These are phyloP conservation scores for Collybiopsis confluens DNA, from an alignment of 768 basidiomycete genomes.

Conservation along the genomic window DNA sequence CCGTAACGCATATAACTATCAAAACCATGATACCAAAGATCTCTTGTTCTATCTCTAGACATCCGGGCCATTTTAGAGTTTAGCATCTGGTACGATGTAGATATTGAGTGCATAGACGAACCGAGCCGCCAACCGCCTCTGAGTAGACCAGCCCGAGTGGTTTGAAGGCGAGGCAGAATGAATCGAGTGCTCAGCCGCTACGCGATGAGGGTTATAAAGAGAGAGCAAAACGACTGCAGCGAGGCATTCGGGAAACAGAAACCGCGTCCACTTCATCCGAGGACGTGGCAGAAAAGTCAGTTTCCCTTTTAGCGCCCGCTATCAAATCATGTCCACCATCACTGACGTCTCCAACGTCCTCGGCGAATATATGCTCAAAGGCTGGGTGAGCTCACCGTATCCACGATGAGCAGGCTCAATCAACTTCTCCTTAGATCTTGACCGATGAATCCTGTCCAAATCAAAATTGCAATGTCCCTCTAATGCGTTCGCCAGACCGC, in stretches of 20 bases:
- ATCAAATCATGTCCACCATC: constrained; percentile 42
- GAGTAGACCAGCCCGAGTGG: constrained; percentile 46
- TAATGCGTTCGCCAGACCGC: constrained; percentile 67
- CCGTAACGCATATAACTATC: constrained; percentile 84
- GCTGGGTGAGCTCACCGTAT: constrained; percentile 52
- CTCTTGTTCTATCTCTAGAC: constrained; percentile 61
- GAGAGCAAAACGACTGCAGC: constrained; percentile 33
- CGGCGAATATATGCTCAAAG: constrained; percentile 71
- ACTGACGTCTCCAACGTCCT: constrained; percentile 57
- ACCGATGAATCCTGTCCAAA: constrained; percentile 63
- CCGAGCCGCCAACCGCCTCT: constrained; percentile 56
- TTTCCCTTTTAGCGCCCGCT: constrained; percentile 23
- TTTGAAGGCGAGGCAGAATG: constrained; percentile 25
- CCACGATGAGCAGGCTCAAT: background rate
- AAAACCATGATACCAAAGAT: constrained; percentile 90
- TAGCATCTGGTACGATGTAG: too few species aligned
- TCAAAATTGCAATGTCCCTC: constrained; percentile 55
- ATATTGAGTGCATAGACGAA: too few species aligned
- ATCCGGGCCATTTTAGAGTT: too few species aligned
- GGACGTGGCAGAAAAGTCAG: constrained; percentile 24
- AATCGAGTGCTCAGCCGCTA: constrained; percentile 26
- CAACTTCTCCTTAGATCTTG: constrained; percentile 39
- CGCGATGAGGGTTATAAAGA: constrained; percentile 26
- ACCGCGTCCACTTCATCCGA: constrained; percentile 45
- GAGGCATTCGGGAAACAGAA: constrained; percentile 51